Evolutionary conservation across 1,139 yeast species (phyloP), one percentile per base, ranked within the genome.

Genomic region (Sugiyamaella xylanicola): DNA sequence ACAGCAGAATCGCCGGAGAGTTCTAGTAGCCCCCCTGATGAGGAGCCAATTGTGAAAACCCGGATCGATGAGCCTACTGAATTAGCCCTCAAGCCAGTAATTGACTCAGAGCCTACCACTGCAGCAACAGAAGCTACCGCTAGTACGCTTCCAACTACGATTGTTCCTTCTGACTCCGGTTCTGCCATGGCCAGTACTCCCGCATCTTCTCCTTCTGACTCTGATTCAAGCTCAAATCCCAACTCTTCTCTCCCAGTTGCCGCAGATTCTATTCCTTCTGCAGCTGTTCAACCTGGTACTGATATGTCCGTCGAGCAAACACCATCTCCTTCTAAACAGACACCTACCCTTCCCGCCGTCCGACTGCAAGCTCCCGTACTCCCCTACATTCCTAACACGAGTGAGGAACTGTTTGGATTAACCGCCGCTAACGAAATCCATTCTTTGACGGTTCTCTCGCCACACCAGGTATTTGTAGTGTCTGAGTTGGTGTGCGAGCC

Each of bases 401-500:
- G 50, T 22, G 8, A 16, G 21, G 43, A 46, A 16, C 21, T 46
- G 17, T 46, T 46, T 22, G 36, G 36, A 21, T 4, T 16, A 1
- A 32, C 20, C 41, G 16, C 25, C 22, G 51, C 16, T 13, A 40
- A 4, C 35, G 40, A 22, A 15, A 17, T 48, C 32, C 7, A 39
- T 16, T 48, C 51, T 13, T 29, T 48, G 25, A 21, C 50, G 7
- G 9, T 16, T 3, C 35, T 46, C 3, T 15, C 21, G 3, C 43
- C 50, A 15, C 21, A 15, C 21, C 50, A 46, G 11, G 41, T 48
- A 4, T 35, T 48, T 25, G 41, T 48, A 9, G 40, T 39, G 22
- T 39, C 47, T 40, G 47, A 48, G 17, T 32, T 48, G 19, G 46
- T 48, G 16, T 48, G 52, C 17, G 52, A 48, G 15, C 46, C 52